Base-by-base conservation (phyloP, 2,329 filamentous ascomycete species). In the Epichloe gansuensis region DNA sequence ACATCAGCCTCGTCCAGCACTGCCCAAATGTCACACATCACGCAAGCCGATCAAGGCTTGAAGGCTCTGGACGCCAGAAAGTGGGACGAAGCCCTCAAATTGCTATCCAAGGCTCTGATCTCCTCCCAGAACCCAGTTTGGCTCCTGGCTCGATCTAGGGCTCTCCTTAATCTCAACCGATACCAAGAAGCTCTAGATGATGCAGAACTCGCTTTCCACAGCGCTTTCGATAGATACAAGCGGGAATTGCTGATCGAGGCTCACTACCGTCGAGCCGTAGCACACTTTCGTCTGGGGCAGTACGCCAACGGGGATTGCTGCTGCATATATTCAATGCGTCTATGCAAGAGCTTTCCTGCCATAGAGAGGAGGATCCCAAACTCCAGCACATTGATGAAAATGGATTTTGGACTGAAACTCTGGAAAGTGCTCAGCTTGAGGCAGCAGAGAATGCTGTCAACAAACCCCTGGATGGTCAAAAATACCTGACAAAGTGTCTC, bases 111-210 rank as follows among this genome's bases (percentile, higher is more conserved):
- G 41, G 88, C 88, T 6, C 73, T 95, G 37, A 70, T 80, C 55
- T 75, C 75, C 12, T 82, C 84, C 0, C 73, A 73, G 41, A 88
- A 87, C 3, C 86, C 88, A 1, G 71, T 78, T 48, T 96, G 93
- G 80, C 85, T 91, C 56, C 80, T 93, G 57, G 82, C 86, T 59
- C 88, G 91, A 21, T 86, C 89, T 4, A 89, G 83, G 43, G 88
- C 88, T 41, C 84, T 90, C 64, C 77, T 88, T 48, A 80, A 86
- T 54, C 74, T 77, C 2, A 74, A 74, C 58, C 72, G 81, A 49
- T 75, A 80, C 52, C 72, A 80, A 2, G 75, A 78, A 23, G 86
- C 89, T 1, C 77, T 93, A 45, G 73, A 71, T 41, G 86, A 91
- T 67, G 82, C 85, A 39, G 81, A 89, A 56, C 74, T 76, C 47